Base-by-base conservation (phyloP, 805 yeast genomes). In the Yarrowia osloensis region DNA sequence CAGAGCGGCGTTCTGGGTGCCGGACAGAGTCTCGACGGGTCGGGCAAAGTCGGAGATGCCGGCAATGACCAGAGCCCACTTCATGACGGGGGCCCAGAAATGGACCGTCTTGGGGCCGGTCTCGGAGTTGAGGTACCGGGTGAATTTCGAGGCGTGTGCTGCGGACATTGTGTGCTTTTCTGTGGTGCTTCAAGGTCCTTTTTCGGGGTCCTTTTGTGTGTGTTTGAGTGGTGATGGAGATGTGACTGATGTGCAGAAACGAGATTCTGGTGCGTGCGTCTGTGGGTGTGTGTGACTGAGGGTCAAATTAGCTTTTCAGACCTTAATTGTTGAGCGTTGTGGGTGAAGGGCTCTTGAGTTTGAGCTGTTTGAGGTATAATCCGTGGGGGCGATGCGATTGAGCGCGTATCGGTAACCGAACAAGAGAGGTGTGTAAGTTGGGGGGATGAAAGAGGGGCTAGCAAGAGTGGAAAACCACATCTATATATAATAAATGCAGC, bases 91-190 rank as follows among this genome's bases (percentile, higher is more conserved):
- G 78, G 85, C 96, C 99, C 99, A 94, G 79, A 94, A 94, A 76
- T 94, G 99, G 67, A 95, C 93, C n/a, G 99, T 94, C 76, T 81
- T 87, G 46, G 99, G 99, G 35, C 99, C 99, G 21, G 99, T 91
- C 76, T 89, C 96, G 19, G 97, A 88, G 73, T 87, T 85, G 76
- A 91, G 76, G 75, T 88, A 91, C 74, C 90, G 84, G 69, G 84
- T 79, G 78, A 94, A 90, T 33, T 67, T 67, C 42, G 73, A 70
- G 22, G 71, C 69, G 24, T 70, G 68, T 35, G 72, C 65, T 21
- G 70, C 70, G 40, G 66, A 57, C 63, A 57, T 57, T 24, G 31
- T 28, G 35, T n/a, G 31, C 7, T 4, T 28, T 42, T 17, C 15
- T n/a, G n/a, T n/a, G n/a, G 26, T 22, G 31, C 49, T 13, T 15